Percentiles rank a stretch among this genome's conserved stretches.
Evolutionary conservation across 148 eudicot genomes (phyloP).

Genomic region (Rhododendron ovatum): DNA sequence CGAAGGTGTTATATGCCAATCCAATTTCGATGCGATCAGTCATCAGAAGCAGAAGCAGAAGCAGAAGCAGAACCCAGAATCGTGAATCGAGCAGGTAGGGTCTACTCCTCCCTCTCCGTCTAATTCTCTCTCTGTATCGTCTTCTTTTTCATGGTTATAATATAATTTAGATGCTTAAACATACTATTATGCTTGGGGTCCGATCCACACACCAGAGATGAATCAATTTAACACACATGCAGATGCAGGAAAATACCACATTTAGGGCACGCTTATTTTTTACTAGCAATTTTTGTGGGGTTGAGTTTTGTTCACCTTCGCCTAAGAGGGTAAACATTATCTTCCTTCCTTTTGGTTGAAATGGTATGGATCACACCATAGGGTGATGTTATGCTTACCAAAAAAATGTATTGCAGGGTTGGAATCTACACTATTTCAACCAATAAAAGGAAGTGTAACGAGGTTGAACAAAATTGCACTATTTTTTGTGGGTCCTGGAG

Average conservation of each 20-base stretch:
- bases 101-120: neutral
- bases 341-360: no score
- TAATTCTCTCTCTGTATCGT: neutral
- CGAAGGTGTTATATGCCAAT: neutral
- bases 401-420: no score
- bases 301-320: no score
- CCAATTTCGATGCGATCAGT: neutral
- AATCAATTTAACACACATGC: neutral
- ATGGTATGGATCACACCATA: rapidly evolving
- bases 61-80: neutral
- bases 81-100: neutral
- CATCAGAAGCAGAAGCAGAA: neutral
- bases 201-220: neutral
- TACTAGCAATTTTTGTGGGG: no score
- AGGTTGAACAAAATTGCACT: no score
- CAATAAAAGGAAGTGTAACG: no score
- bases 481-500: no score
- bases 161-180: neutral
- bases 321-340: no score
- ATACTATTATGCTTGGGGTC: neutral
- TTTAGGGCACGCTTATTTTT: no score
- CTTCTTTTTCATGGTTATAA: neutral
- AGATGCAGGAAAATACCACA: neutral
- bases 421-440: no score
- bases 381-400: no score